Conservation (phyloP, 2,329 filamentous ascomycete species). For the Xenoacremonium recifei region DNA sequence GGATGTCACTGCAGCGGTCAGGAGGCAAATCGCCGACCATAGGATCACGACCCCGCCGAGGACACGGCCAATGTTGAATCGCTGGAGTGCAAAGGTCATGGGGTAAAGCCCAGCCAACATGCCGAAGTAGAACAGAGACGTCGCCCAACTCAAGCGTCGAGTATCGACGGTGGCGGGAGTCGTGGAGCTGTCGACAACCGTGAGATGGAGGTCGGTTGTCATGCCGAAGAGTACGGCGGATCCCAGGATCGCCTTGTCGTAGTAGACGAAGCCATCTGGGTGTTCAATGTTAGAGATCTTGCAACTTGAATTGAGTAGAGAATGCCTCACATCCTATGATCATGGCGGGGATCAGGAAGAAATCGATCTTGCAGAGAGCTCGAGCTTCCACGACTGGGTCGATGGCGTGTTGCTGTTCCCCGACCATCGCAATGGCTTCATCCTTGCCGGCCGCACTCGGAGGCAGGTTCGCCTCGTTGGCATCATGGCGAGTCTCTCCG, state of each 20-base stretch:
- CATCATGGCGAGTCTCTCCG: slow-evolving; percentile 3
- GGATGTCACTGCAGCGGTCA: slow-evolving; percentile 64
- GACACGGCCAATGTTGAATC: slow-evolving; percentile 63
- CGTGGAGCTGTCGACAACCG: slow-evolving; percentile 42
- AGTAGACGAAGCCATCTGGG: slow-evolving; percentile 45
- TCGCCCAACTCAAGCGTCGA: slow-evolving; percentile 70
- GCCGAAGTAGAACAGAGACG: slow-evolving; percentile 77
- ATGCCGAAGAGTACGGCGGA: slow-evolving; percentile 74
- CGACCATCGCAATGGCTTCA: slow-evolving; percentile 52
- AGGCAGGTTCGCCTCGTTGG: slow-evolving; percentile 6
- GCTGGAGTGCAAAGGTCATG: slow-evolving; percentile 68
- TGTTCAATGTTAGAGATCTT: background rate
- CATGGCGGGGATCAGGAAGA: slow-evolving; percentile 68
- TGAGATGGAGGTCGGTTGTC: slow-evolving; percentile 65
- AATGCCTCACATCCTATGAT: slow-evolving; percentile 44
- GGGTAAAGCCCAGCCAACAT: slow-evolving; percentile 74
- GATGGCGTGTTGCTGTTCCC: slow-evolving; percentile 51
- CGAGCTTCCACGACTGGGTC: slow-evolving; percentile 54
- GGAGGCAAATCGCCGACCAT: slow-evolving; percentile 67
- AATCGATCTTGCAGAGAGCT: slow-evolving; percentile 65
- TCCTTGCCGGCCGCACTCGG: slow-evolving; percentile 19
- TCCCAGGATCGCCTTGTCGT: slow-evolving; percentile 67
- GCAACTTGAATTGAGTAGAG: background rate
- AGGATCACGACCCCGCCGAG: slow-evolving; percentile 62
- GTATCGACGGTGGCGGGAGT: slow-evolving; percentile 61